A percentile compares a stretch with the other conserved stretches of the same genome.
Evolutionary conservation across 768 basidiomycete genomes (phyloP).

Genomic region (Lactifluus hygrophoroides): DNA sequence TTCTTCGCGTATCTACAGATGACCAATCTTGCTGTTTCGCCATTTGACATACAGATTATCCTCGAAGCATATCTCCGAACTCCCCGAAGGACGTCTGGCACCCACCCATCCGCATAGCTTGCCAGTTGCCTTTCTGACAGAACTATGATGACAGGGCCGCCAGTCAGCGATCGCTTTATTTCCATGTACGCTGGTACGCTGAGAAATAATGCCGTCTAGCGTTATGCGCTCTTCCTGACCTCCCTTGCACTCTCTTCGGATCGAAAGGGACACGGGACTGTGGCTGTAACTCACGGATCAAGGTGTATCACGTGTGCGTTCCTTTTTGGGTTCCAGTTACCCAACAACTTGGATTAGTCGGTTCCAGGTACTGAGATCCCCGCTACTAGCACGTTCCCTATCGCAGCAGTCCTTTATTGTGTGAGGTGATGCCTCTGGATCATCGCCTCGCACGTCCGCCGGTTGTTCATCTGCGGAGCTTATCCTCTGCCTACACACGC

Average conservation of each 20-base stretch:
- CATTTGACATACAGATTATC: slow-evolving; percentile 67
- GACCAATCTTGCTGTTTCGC: slow-evolving; percentile 67
- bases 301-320: too few relatives aligned
- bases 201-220: slow-evolving; percentile 83
- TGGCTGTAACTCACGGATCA: slow-evolving; percentile 64
- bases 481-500: too few relatives aligned
- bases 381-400: slow-evolving; percentile 80
- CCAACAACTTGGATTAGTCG: slow-evolving; percentile 82
- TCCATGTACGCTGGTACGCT: slow-evolving; percentile 91
- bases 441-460: too few relatives aligned
- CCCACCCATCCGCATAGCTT: neutral
- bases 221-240: too few relatives aligned
- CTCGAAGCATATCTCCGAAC: too few relatives aligned
- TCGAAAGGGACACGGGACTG: slow-evolving; percentile 61
- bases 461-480: too few relatives aligned
- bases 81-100: slow-evolving; percentile 57
- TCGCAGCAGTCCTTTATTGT: too few relatives aligned
- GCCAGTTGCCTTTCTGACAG: neutral
- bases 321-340: too few relatives aligned
- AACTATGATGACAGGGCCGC: slow-evolving; percentile 42
- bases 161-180: slow-evolving; percentile 75
- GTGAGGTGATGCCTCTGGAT: too few relatives aligned
- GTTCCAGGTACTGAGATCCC: too few relatives aligned
- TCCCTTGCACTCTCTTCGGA: slow-evolving; percentile 61
- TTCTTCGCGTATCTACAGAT: slow-evolving; percentile 90